Base-by-base conservation (phyloP, 768 basidiomycete genomes). In the Leccinum uliginosum region DNA sequence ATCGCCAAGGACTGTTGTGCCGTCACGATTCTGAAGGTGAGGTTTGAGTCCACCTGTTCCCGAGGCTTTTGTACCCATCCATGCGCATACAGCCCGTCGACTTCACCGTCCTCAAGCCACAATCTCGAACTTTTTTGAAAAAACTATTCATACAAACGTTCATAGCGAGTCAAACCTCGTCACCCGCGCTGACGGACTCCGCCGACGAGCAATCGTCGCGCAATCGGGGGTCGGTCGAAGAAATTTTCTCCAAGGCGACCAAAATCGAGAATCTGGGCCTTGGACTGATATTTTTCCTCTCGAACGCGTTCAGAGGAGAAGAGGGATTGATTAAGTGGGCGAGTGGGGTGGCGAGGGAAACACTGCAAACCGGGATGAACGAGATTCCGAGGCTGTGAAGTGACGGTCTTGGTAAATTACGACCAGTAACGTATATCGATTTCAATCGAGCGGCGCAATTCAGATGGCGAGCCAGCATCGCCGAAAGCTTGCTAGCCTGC, bases 21-120 rank as follows among this genome's bases (percentile, higher is more conserved):
- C 23, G 74, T 98, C 47, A 78, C 82, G 1, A 81, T 97, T 8
- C 75, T 98, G 55, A 98, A 98, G 83, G 95, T 95, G 55, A 55
- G 71, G 3, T 23, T 21, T 10, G 8, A 17, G 3, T 54, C 23
- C 15, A 19, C 29, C n/a, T 32, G 50, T 52, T 4, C 6, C 4
- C 15, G 23, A n/a, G 10, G 8, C 1, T 4, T 24, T n/a, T 34
- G 8, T 43, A 55, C 26, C 11, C 7, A 35, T 21, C 17, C 27
- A 61, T 45, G 8, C 17, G 54, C n/a, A 19, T 35, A 17, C 65
- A 96, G 93, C 91, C 95, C 17, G 78, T 98, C 47, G 91, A 96
- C 66, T 98, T 98, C 67, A 87, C 85, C 0, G 58, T 74, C 0
- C 79, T 96, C 50, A 87, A 89, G 59, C 71, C 82, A 4, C 80